phyloP scores from a whole-genome alignment of 352 stramenopile species.

The Phytophthora boehmeriae region DNA sequence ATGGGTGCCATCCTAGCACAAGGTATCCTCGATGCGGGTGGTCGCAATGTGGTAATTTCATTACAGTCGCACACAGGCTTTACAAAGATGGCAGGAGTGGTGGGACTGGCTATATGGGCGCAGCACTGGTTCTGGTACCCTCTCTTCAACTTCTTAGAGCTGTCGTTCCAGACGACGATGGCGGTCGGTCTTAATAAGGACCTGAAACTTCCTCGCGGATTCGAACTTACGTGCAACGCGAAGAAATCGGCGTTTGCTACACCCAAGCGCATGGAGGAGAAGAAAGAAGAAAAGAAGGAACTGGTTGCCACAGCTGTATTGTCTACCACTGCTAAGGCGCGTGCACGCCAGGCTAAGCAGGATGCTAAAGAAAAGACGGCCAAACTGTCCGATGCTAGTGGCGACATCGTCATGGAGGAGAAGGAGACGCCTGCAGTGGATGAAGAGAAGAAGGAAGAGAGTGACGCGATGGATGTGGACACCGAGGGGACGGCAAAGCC shows the following conservation, averaged over 20 bases:
- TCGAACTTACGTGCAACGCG: conserved; percentile 92
- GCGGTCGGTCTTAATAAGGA: conserved; percentile 98
- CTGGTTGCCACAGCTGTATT: conserved; percentile 97
- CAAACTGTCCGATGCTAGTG: conserved; percentile 51
- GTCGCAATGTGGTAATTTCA: conserved; percentile 96
- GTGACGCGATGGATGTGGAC: conserved; percentile 80
- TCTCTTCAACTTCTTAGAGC: conserved; percentile 97
- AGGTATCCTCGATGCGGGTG: conserved; percentile 97
- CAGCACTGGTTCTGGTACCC: conserved; percentile 99
- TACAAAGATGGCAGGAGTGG: conserved; percentile 97
- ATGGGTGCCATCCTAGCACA: conserved; percentile 98
- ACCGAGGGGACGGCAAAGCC: conserved; percentile 54
- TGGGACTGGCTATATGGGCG: conserved; percentile 96
- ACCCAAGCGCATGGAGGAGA: conserved; percentile 97
- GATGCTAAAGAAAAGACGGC: conserved; percentile 84
- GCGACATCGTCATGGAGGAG: conserved; percentile 59
- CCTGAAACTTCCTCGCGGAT: conserved; percentile 97
- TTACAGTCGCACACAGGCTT: conserved; percentile 97
- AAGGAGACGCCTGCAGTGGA: conserved; percentile 42
- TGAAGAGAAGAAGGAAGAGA: conserved; percentile 54
- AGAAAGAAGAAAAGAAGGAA: conserved; percentile 99
- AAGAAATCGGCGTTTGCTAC: conserved; percentile 98
- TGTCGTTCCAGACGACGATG: conserved; percentile 96
- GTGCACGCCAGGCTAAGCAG: conserved; percentile 93
- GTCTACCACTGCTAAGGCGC: conserved; percentile 97